These are phyloP conservation scores for Takakia lepidozioides DNA, from an alignment of 225 moss, liverwort and hornwort genomes.

Conservation along the genomic window DNA sequence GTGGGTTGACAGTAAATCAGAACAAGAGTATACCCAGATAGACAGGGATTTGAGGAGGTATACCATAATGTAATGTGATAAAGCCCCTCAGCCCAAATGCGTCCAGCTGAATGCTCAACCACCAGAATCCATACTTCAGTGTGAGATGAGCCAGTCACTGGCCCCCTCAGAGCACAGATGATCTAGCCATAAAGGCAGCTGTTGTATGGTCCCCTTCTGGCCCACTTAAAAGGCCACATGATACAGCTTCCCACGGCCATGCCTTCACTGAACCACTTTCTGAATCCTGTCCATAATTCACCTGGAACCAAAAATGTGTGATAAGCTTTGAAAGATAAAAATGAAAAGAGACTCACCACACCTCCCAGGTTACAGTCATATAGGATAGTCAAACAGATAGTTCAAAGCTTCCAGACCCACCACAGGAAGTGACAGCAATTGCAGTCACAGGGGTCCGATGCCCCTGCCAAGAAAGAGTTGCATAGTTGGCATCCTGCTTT, in stretches of 20 bases:
- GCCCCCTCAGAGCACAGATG: slow-evolving; percentile 46
- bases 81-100: slow-evolving; percentile 81
- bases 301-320: slow-evolving; percentile 27
- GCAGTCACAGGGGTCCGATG: slow-evolving; percentile 58
- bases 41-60: too few relatives aligned
- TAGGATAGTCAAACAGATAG: too few relatives aligned
- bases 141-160: slow-evolving; percentile 33
- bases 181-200: slow-evolving; percentile 43
- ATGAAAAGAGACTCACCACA: slow-evolving; percentile 3
- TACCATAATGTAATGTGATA: slow-evolving; percentile 82
- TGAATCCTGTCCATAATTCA: slow-evolving; percentile 93
- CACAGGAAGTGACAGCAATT: slow-evolving; percentile 40
- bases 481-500: slow-evolving; percentile 34
- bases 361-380: too few relatives aligned
- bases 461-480: slow-evolving; percentile 57
- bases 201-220: slow-evolving; percentile 36
- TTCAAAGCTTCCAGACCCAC: slow-evolving; percentile 17
- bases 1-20: too few relatives aligned
- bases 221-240: slow-evolving; percentile 43
- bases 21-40: too few relatives aligned
- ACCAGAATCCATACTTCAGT: slow-evolving; percentile 80
- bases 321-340: slow-evolving; percentile 4
- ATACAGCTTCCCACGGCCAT: slow-evolving; percentile 68
- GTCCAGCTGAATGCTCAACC: slow-evolving; percentile 71
- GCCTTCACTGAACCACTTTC: slow-evolving; percentile 81